Conservation (phyloP, 2,329 filamentous ascomycete species). For the Alternaria postmessia region DNA sequence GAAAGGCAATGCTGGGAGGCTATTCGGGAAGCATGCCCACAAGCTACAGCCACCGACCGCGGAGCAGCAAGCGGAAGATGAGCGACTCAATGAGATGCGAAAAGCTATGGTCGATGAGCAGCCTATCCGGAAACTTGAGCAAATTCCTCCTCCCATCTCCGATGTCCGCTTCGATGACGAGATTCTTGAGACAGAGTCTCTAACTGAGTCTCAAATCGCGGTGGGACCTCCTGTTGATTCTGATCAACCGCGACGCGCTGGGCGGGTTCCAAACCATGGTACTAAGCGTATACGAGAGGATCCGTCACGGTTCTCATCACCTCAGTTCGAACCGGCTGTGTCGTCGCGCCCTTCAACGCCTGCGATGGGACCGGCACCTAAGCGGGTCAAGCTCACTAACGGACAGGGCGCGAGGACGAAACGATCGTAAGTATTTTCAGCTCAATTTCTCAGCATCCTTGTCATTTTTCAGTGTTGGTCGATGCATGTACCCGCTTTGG, state of each 20-base stretch:
- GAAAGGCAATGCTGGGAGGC: constrained; percentile 40
- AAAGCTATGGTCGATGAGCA: constrained; percentile 38
- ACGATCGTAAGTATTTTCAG: constrained; percentile 46
- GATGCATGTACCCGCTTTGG: constrained; percentile 37
- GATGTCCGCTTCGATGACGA: constrained; percentile 50
- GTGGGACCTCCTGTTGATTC: constrained; percentile 46
- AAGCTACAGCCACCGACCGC: constrained; percentile 40
- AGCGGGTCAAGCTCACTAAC: constrained; percentile 48
- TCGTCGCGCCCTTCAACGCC: constrained; percentile 47
- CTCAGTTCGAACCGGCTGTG: constrained; percentile 40
- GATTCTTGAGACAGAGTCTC: constrained; percentile 46
- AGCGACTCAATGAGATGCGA: constrained; percentile 34
- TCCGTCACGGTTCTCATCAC: constrained; percentile 41
- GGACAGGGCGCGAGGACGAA: constrained; percentile 49
- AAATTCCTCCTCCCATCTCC: constrained; percentile 34
- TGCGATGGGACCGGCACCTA: constrained; percentile 38
- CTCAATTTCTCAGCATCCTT: constrained; percentile 17
- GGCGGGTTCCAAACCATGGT: constrained; percentile 35
- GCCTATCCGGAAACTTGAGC: constrained; percentile 33
- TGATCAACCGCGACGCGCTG: constrained; percentile 41
- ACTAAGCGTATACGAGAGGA: constrained; percentile 46
- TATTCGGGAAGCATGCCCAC: constrained; percentile 38
- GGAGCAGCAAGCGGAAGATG: constrained; percentile 39
- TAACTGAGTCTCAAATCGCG: constrained; percentile 48
- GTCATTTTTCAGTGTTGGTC: constrained; percentile 24